A percentile compares a stretch with the other conserved stretches of the same genome.
Evolutionary conservation across 2,329 filamentous ascomycete species (phyloP).

Genomic region (Hysterium pulicare): DNA sequence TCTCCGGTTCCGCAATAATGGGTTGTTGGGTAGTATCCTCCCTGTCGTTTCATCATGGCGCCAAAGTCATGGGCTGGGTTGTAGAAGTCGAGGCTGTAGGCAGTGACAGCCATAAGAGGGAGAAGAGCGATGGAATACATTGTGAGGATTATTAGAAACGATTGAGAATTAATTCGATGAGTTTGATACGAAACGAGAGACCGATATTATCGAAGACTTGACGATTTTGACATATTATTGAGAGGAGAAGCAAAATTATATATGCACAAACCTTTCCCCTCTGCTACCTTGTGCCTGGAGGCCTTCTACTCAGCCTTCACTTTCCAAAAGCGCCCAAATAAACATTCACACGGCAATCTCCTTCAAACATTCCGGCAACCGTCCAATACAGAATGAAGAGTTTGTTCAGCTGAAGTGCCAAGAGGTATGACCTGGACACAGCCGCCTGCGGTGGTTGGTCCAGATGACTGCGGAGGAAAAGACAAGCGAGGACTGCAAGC

Average conservation of each 20-base stretch:
- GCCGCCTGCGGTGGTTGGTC: neutral
- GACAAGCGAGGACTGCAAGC: neutral
- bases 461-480: neutral
- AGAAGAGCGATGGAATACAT: constrained; percentile 30
- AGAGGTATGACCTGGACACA: neutral
- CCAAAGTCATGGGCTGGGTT: constrained; percentile 37
- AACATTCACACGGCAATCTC: too few relatives aligned
- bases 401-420: too few relatives aligned
- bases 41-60: constrained; percentile 39
- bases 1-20: constrained; percentile 47
- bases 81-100: constrained; percentile 18
- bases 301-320: too few relatives aligned
- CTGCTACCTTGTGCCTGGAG: neutral
- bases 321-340: too few relatives aligned
- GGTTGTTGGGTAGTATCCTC: constrained; percentile 50
- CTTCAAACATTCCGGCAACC: neutral
- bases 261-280: neutral
- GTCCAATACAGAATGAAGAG: neutral
- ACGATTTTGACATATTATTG: too few relatives aligned
- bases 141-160: constrained; percentile 9
- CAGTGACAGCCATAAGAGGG: constrained; percentile 3
- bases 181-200: constrained; percentile 1
- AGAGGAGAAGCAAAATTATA: too few relatives aligned
- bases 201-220: neutral
- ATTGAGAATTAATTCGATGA: neutral